A percentile compares a stretch with the other conserved stretches of the same genome.
phyloP scores from a whole-genome alignment of 108 stramenopile species.

The Cyclotella cryptica region DNA sequence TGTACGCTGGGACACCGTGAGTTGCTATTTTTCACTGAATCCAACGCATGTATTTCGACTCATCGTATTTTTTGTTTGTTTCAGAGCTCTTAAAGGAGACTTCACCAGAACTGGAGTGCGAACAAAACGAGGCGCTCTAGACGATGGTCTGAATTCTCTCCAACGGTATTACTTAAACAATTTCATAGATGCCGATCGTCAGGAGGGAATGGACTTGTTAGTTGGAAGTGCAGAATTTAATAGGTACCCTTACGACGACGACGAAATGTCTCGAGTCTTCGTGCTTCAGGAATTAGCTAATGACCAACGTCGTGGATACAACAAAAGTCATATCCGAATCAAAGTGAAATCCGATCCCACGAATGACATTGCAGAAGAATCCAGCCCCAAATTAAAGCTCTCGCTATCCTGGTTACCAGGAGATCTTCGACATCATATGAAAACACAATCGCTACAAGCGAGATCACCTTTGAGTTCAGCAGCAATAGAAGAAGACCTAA shows the following conservation, averaged over 20 bases:
- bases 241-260: slow-evolving; percentile 8
- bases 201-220: slow-evolving; percentile 96
- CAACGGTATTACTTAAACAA: slow-evolving; percentile 96
- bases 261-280: slow-evolving; percentile 32
- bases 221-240: slow-evolving; percentile 71
- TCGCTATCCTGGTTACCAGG: slow-evolving; percentile 73
- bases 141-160: slow-evolving; percentile 96
- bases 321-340: slow-evolving; percentile 36
- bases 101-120: slow-evolving; percentile 93
- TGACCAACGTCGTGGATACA: slow-evolving; percentile 36
- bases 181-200: slow-evolving; percentile 93
- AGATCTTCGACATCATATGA: slow-evolving; percentile 70
- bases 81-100: slow-evolving; percentile 90
- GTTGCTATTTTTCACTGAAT: not conserved
- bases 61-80: not conserved
- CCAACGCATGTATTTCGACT: not conserved
- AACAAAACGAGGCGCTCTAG: slow-evolving; percentile 90
- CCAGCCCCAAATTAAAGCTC: slow-evolving; percentile 15
- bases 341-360: slow-evolving; percentile 19
- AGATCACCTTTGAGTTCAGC: slow-evolving; percentile 29
- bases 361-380: not conserved
- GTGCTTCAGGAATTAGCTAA: slow-evolving; percentile 29
- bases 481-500: slow-evolving; percentile 33
- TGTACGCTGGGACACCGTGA: slow-evolving; percentile 93
- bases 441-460: slow-evolving; percentile 44